Base-by-base conservation (phyloP, 306 rosid species). In the Cicer cuneatum region DNA sequence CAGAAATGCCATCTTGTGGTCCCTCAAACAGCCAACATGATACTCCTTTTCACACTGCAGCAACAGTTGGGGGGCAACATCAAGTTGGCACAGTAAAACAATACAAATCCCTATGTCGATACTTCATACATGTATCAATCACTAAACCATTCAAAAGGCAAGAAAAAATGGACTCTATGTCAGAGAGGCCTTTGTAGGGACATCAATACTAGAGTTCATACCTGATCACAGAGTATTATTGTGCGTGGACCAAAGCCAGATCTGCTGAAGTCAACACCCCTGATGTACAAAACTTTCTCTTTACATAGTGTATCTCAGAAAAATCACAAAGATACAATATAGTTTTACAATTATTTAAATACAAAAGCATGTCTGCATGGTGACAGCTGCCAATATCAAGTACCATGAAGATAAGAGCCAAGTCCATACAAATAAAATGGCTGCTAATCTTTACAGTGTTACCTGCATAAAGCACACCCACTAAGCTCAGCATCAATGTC, bases 231-330 rank as follows among this genome's bases (percentile, higher is more conserved):
- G 16, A 93, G 84, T 84, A 91, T 88, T 66, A 93, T 89, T 48
- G 97, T 93, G 49, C 96, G 93, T 39, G 98, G 97, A 59, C 98
- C 97, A 85, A 93, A 93, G 41, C 98, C 98, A 37, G 96, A 86
- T 85, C 71, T 91, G 91, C 98, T 93, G 87, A 93, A 93, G 84
- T 87, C 97, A 83, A 80, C 85, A 21, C 88, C 94, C 85, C 98
- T 93, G 82, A 77, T 38, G 72, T 8, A 69, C 81, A 79, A 80
- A 79, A 10, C 13, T 38, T 72, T 58, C 75, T 74, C 64, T 78
- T 59, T 10, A 54, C 41, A 80, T 77, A 48, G 63, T 43, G 52
- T 66, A 66, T 38, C 60, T 76, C 41, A 16, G 37, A 51, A 52
- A 75, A 72, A 67, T 62, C 63, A 67, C 12, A 43, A 49, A 75